Evolutionary conservation across 805 yeast genomes (phyloP).

Genomic region (Myxozyma mucilagina): DNA sequence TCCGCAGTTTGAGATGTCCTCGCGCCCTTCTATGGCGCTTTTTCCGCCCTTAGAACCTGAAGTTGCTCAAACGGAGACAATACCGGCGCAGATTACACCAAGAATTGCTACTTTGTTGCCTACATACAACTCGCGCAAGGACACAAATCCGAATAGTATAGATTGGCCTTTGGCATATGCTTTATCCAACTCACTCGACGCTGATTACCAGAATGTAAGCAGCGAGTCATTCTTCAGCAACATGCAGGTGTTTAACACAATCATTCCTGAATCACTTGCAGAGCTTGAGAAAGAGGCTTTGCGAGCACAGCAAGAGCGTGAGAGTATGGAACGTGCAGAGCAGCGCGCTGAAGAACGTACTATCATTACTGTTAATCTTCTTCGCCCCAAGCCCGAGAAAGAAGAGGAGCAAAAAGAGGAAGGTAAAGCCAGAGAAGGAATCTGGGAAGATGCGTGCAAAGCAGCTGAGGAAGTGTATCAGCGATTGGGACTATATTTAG

Average conservation of each 20-base stretch:
- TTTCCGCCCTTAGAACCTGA: neutral
- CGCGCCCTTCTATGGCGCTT: neutral
- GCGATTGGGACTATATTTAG: conserved; percentile 34
- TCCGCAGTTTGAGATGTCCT: neutral
- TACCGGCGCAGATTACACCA: conserved; percentile 23
- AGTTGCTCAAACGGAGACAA: neutral
- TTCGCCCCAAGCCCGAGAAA: conserved; percentile 32
- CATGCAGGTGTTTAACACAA: conserved; percentile 33
- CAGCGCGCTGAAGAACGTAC: conserved; percentile 13
- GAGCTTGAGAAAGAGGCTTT: conserved; percentile 34
- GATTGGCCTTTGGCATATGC: conserved; percentile 34
- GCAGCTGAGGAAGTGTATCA: conserved; percentile 38
- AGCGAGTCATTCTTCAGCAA: conserved; percentile 6
- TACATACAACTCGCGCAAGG: conserved; percentile 27
- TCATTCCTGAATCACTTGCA: conserved; percentile 33
- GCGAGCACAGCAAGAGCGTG: conserved; percentile 20
- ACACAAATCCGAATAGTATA: conserved; percentile 25
- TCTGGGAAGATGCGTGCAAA: conserved; percentile 37
- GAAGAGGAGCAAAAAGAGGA: conserved; percentile 21
- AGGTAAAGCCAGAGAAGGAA: conserved; percentile 30
- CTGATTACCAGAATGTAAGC: neutral
- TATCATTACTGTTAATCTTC: conserved; percentile 28
- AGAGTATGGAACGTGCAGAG: conserved; percentile 10
- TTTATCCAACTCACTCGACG: neutral
- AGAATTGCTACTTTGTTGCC: conserved; percentile 30